A percentile compares a stretch with the other conserved stretches of the same genome.
phyloP scores from a whole-genome alignment of 2,329 filamentous ascomycete genomes.

The Chaetomium sp. region DNA sequence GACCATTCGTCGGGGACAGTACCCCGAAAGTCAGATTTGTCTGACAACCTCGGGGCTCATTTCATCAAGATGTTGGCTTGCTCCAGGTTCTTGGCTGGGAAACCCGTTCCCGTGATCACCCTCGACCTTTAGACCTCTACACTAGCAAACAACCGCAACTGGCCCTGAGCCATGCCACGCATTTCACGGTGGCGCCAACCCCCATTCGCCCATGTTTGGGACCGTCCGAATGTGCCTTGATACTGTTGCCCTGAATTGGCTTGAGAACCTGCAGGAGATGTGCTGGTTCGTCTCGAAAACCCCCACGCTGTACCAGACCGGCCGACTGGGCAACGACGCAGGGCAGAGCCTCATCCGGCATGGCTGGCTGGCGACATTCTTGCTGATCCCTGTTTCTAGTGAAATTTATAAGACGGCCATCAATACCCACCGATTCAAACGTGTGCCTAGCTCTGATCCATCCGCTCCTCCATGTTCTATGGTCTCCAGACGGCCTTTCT shows the following conservation, averaged over 20 bases:
- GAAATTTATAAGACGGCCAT: background rate
- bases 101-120: constrained; percentile 4
- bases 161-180: constrained; percentile 15
- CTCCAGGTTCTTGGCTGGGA: background rate
- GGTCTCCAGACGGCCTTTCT: no score
- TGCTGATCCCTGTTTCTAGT: background rate
- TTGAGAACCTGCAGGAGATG: background rate
- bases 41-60: no score
- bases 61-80: no score
- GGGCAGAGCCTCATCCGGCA: constrained; percentile 10
- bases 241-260: no score
- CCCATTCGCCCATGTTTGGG: background rate
- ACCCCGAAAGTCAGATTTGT: background rate
- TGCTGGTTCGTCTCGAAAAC: background rate
- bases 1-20: constrained; percentile 1
- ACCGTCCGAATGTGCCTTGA: background rate
- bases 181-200: constrained; percentile 6
- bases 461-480: no score
- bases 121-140: background rate
- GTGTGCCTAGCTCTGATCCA: no score
- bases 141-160: background rate
- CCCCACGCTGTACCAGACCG: constrained; percentile 5
- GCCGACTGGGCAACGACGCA: constrained; percentile 1
- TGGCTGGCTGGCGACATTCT: background rate
- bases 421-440: background rate